phyloP scores from a whole-genome alignment of 2,329 filamentous ascomycete genomes.

The Pyrenophora teres region DNA sequence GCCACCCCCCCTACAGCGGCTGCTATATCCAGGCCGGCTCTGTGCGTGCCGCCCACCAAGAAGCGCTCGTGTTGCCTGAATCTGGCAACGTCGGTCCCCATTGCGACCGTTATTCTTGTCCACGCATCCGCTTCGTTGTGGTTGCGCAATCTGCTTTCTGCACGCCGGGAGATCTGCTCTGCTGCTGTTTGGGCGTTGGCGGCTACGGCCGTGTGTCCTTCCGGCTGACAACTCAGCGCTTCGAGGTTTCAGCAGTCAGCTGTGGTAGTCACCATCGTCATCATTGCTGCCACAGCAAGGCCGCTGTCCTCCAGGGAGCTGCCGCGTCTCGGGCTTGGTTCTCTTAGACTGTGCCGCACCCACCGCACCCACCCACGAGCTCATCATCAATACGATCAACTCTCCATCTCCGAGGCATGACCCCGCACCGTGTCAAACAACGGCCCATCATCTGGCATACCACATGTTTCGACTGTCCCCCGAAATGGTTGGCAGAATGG shows the following conservation, averaged over 20 bases:
- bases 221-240: slow-evolving; percentile 21
- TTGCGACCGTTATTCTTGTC: slow-evolving; percentile 13
- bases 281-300: slow-evolving; percentile 9
- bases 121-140: slow-evolving; percentile 22
- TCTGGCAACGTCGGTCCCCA: slow-evolving; percentile 20
- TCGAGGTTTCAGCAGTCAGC: slow-evolving; percentile 27
- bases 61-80: slow-evolving; percentile 38
- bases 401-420: background rate
- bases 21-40: slow-evolving; percentile 28
- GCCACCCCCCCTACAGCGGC: slow-evolving; percentile 24
- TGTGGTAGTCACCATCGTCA: background rate
- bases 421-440: background rate
- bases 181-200: slow-evolving; percentile 17
- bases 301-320: slow-evolving; percentile 3
- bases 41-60: slow-evolving; percentile 26
- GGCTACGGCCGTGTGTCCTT: slow-evolving; percentile 13
- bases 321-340: background rate
- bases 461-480: background rate
- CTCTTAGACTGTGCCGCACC: background rate
- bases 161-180: slow-evolving; percentile 10
- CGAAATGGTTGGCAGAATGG: background rate
- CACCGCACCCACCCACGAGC: background rate
- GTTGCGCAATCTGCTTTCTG: slow-evolving; percentile 20
- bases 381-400: background rate
- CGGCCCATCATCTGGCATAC: background rate